These are phyloP conservation scores for Globisporangium nodosum DNA, from an alignment of 352 stramenopile species.

Conservation along the genomic window DNA sequence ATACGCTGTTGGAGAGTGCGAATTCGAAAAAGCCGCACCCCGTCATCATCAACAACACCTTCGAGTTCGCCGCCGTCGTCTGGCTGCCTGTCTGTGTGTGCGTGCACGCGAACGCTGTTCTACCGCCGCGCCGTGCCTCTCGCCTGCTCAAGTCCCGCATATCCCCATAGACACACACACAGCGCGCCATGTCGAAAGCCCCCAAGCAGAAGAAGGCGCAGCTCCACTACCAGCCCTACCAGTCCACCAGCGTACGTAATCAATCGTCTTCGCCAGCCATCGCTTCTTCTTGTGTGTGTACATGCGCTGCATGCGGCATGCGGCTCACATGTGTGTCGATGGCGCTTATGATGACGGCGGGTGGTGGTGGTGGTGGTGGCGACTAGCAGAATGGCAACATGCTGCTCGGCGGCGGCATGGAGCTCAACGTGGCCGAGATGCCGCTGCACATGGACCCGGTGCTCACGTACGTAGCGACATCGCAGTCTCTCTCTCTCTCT, in stretches of 20 bases:
- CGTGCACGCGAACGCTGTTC: no score
- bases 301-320: neutral
- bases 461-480: conserved; percentile 22
- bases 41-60: no score
- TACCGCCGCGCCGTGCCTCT: no score
- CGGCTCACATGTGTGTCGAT: conserved; percentile 1
- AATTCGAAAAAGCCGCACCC: no score
- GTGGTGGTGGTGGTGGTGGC: neutral
- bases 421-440: conserved; percentile 47
- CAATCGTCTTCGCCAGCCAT: conserved; percentile 1
- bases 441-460: conserved; percentile 63
- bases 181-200: conserved; percentile 60
- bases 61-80: no score
- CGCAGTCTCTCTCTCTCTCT: neutral
- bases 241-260: conserved; percentile 28
- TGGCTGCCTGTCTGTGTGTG: no score
- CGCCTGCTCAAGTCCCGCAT: neutral
- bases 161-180: neutral
- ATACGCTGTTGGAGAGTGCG: no score
- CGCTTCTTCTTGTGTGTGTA: neutral
- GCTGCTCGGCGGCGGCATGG: conserved; percentile 21
- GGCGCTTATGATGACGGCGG: neutral
- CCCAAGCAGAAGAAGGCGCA: conserved; percentile 69
- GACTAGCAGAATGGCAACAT: conserved; percentile 16
- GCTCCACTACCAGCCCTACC: conserved; percentile 80